Conservation (phyloP, 257 asterid species). For the Ophiorrhiza pumila region DNA sequence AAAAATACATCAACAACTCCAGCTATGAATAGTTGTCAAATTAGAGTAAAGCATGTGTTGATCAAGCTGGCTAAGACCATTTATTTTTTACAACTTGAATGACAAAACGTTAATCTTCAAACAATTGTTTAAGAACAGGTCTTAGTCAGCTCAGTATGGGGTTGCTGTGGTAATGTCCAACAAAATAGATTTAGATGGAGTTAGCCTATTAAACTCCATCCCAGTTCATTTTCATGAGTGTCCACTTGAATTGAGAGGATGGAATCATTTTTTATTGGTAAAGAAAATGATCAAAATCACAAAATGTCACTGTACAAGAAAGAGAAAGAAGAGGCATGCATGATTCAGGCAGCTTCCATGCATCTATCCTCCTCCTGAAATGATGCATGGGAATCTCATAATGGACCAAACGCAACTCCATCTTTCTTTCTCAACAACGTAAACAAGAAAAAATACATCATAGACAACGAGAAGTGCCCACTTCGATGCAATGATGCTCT, state of each 20-base stretch:
- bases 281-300: background rate
- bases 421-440: background rate
- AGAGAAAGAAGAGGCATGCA: conserved; percentile 1
- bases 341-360: background rate
- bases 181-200: background rate
- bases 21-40: conserved; percentile 25
- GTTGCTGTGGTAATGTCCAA: background rate
- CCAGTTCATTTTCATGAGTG: background rate
- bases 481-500: conserved; percentile 9
- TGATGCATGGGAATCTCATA: conserved; percentile 24
- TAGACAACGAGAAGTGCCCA: background rate
- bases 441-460: conserved; percentile 1
- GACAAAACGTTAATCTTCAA: background rate
- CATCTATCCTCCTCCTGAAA: background rate
- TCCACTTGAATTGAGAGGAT: no score
- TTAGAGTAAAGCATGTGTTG: conserved; percentile 22
- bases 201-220: background rate
- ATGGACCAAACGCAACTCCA: background rate
- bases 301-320: background rate
- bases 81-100: background rate
- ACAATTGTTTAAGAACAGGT: background rate
- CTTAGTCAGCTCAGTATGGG: background rate
- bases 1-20: conserved; percentile 7
- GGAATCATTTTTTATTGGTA: background rate
- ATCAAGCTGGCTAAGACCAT: conserved; percentile 18